Percentiles rank a stretch among this genome's conserved stretches.
phyloP scores from a whole-genome alignment of 2,329 filamentous ascomycete genomes.

The Fusarium citri region DNA sequence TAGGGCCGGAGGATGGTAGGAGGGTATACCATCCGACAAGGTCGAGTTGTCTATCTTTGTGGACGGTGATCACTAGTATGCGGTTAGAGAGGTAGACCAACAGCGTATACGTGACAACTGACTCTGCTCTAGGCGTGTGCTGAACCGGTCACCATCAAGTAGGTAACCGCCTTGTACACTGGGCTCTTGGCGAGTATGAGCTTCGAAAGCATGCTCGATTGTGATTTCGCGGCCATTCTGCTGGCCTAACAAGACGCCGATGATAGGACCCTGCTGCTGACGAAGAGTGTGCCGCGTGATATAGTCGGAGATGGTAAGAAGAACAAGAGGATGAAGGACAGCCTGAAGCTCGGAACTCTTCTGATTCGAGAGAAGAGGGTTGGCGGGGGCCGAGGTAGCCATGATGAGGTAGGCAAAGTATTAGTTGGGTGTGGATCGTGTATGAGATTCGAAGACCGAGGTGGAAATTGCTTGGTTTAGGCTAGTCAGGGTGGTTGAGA shows the following conservation, averaged over 20 bases:
- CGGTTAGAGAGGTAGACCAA: slow-evolving; percentile 1
- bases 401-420: slow-evolving; percentile 52
- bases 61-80: slow-evolving; percentile 82
- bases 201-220: slow-evolving; percentile 93
- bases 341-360: slow-evolving; percentile 81
- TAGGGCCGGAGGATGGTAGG: slow-evolving; percentile 78
- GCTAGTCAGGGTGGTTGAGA: neutral
- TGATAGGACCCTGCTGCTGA: slow-evolving; percentile 77
- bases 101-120: slow-evolving; percentile 48
- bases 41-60: slow-evolving; percentile 84
- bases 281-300: slow-evolving; percentile 91
- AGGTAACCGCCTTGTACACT: slow-evolving; percentile 66
- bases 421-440: neutral
- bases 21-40: slow-evolving; percentile 95
- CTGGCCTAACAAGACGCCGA: slow-evolving; percentile 90
- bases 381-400: slow-evolving; percentile 57
- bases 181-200: slow-evolving; percentile 63
- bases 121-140: slow-evolving; percentile 86
- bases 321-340: slow-evolving; percentile 90
- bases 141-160: slow-evolving; percentile 79
- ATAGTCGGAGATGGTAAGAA: slow-evolving; percentile 96
- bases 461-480: neutral
- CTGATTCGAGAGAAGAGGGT: slow-evolving; percentile 73
- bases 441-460: neutral
- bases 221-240: slow-evolving; percentile 92